Percentiles rank a stretch among this genome's conserved stretches.
phyloP scores from a whole-genome alignment of 768 basidiomycete genomes.

The Mycena rosella region DNA sequence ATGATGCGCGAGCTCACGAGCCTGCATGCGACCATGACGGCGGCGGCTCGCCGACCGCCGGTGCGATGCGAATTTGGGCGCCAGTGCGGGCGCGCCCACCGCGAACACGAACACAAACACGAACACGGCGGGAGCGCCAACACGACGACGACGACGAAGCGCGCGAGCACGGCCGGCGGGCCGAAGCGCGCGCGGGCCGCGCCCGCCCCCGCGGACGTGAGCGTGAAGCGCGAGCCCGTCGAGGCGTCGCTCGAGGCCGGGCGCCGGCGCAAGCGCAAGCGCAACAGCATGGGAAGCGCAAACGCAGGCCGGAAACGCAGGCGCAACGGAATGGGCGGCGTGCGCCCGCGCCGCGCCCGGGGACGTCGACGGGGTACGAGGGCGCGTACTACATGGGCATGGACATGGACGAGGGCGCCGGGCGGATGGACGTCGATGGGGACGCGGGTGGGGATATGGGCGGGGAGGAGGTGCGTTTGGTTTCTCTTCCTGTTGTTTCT shows the following conservation, averaged over 20 bases:
- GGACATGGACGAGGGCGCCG: conserved; percentile 47
- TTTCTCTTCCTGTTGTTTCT: background rate
- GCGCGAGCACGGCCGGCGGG: background rate
- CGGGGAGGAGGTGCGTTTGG: too few species aligned
- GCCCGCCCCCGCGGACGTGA: too few species aligned
- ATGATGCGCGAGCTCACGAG: conserved; percentile 93
- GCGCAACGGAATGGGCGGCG: too few species aligned
- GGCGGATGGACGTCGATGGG: background rate
- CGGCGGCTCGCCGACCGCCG: background rate
- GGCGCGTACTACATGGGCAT: too few species aligned
- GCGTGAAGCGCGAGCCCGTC: conserved; percentile 22
- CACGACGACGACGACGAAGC: background rate
- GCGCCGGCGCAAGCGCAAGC: too few species aligned
- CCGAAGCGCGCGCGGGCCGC: conserved; percentile 11
- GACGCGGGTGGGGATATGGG: too few species aligned
- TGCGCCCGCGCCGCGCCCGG: conserved; percentile 68
- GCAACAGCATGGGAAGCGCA: too few species aligned
- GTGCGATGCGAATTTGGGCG: too few species aligned
- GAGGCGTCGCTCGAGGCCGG: background rate
- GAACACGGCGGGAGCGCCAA: background rate
- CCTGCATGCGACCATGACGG: conserved; percentile 86
- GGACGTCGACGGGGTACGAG: conserved; percentile 83
- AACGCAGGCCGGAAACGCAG: too few species aligned
- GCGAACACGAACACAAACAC: background rate
- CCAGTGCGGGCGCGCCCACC: background rate